Evolutionary conservation across 2,329 filamentous ascomycete genomes (phyloP).

Genomic region (Fusarium incarnatum): DNA sequence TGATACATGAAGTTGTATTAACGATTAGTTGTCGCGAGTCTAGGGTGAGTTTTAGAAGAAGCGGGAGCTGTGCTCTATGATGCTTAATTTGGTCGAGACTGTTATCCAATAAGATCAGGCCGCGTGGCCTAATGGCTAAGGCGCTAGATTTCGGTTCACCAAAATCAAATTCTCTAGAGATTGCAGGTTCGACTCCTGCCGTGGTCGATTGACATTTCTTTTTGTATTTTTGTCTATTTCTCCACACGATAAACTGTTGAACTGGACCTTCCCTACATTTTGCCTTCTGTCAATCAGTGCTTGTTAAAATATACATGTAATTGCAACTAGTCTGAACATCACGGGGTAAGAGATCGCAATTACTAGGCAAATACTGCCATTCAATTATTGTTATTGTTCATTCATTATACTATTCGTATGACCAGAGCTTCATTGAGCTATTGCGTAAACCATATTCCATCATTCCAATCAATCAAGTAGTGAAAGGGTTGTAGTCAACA

Average conservation of each 20-base stretch:
- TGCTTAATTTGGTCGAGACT: accelerated
- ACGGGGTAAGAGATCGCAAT: too few relatives aligned
- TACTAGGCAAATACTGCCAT: not conserved
- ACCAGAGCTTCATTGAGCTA: not conserved
- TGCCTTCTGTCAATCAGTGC: too few relatives aligned
- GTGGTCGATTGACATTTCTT: not conserved
- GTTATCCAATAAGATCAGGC: not conserved
- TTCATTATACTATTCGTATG: not conserved
- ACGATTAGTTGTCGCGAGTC: too few relatives aligned
- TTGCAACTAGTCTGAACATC: too few relatives aligned
- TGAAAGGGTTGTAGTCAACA: conserved; percentile 31
- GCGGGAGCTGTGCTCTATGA: too few relatives aligned
- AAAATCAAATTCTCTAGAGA: conserved; percentile 6
- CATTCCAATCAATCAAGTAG: not conserved
- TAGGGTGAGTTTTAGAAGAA: too few relatives aligned
- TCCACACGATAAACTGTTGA: too few relatives aligned
- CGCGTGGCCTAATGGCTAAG: conserved; percentile 16
- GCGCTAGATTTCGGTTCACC: conserved; percentile 10
- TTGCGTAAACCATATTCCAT: not conserved
- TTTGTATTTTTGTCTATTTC: not conserved
- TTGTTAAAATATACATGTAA: too few relatives aligned
- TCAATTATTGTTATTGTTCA: not conserved
- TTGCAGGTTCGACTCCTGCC: conserved; percentile 12
- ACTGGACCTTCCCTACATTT: too few relatives aligned
- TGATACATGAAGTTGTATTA: too few relatives aligned